A percentile compares a stretch with the other conserved stretches of the same genome.
These are phyloP conservation scores for Capronia epimyces DNA, from an alignment of 2,329 filamentous ascomycete genomes.

Conservation along the genomic window DNA sequence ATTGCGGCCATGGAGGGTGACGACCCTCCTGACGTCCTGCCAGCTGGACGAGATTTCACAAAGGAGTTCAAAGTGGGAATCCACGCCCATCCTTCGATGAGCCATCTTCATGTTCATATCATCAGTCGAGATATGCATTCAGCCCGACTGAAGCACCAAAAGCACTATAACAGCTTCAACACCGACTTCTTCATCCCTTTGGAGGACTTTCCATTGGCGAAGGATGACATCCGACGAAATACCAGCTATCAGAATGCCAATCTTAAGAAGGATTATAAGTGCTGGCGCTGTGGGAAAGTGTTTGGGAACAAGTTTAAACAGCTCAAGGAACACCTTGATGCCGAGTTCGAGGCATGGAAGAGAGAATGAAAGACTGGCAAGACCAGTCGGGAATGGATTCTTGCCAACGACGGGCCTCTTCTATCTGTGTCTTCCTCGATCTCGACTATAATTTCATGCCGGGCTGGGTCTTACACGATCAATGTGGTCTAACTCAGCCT, in stretches of 20 bases:
- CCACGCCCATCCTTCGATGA: slow-evolving; percentile 87
- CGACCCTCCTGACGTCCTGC: slow-evolving; percentile 42
- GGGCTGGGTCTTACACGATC: neutral
- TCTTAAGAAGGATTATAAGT: slow-evolving; percentile 65
- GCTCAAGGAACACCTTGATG: slow-evolving; percentile 68
- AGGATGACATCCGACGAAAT: slow-evolving; percentile 59
- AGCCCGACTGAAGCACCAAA: slow-evolving; percentile 65
- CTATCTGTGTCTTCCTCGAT: slow-evolving; percentile 3
- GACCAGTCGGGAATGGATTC: neutral
- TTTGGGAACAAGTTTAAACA: slow-evolving; percentile 70
- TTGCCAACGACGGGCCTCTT: neutral
- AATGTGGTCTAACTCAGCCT: slow-evolving; percentile 4
- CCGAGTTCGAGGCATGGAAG: slow-evolving; percentile 73
- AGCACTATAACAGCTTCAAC: slow-evolving; percentile 89
- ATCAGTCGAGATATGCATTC: slow-evolving; percentile 74
- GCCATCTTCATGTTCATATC: slow-evolving; percentile 84
- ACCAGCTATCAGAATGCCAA: slow-evolving; percentile 45
- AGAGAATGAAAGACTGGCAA: slow-evolving; percentile 45
- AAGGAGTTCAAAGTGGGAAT: slow-evolving; percentile 70
- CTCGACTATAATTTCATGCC: slow-evolving; percentile 6
- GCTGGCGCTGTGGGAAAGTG: slow-evolving; percentile 74
- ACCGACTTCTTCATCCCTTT: slow-evolving; percentile 77
- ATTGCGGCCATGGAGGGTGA: slow-evolving; percentile 60
- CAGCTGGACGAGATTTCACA: slow-evolving; percentile 71
- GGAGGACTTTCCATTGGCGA: slow-evolving; percentile 69